These are phyloP conservation scores for Elongisporangium anandrum DNA, from an alignment of 352 stramenopile species.

Conservation along the genomic window DNA sequence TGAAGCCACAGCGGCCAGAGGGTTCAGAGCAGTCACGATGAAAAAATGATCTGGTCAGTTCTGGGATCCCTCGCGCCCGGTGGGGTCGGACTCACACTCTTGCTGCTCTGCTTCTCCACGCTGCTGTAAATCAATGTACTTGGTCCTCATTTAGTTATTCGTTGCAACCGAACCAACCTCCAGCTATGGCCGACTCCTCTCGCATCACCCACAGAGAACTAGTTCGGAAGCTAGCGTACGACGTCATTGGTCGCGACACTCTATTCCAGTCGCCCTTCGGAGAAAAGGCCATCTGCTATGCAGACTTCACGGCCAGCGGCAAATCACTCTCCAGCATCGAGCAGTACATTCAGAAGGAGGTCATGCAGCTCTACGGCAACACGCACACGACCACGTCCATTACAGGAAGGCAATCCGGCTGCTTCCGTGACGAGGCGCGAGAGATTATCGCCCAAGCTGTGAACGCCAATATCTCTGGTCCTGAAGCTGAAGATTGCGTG, in stretches of 20 bases:
- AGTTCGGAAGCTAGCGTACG: conserved; percentile 32
- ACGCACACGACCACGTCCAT: conserved; percentile 93
- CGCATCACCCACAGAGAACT: too few species aligned
- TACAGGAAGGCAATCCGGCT: conserved; percentile 83
- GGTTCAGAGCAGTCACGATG: too few species aligned
- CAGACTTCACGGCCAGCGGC: conserved; percentile 93
- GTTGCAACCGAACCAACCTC: too few species aligned
- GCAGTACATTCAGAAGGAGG: conserved; percentile 80
- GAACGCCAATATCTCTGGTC: conserved; percentile 87
- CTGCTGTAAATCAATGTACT: too few species aligned
- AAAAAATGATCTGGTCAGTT: too few species aligned
- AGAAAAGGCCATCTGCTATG: conserved; percentile 84
- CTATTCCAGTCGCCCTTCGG: conserved; percentile 73
- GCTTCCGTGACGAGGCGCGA: conserved; percentile 93
- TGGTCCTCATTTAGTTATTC: too few species aligned
- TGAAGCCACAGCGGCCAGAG: too few species aligned
- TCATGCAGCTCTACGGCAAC: conserved; percentile 95
- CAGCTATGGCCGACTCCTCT: too few species aligned
- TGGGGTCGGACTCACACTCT: too few species aligned
- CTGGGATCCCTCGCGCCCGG: too few species aligned
- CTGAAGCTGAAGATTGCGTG: conserved; percentile 91
- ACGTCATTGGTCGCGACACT: conserved; percentile 38
- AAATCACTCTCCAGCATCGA: conserved; percentile 88
- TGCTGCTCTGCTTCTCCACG: too few species aligned
- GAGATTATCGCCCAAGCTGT: conserved; percentile 92